Evolutionary conservation across 768 basidiomycete species (phyloP).

Genomic region (Termitomyces sp.): DNA sequence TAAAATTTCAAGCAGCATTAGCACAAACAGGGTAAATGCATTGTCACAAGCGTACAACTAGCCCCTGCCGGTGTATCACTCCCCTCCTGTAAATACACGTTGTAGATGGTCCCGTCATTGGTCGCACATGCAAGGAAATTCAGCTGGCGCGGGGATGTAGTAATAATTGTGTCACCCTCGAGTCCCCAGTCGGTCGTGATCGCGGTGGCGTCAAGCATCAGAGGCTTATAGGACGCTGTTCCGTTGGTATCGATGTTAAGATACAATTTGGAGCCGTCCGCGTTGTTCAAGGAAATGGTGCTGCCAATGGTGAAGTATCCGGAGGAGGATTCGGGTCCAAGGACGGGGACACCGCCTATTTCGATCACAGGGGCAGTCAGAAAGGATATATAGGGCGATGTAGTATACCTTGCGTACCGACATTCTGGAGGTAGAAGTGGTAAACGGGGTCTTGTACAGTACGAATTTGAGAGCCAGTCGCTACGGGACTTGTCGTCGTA

Average conservation of each 20-base stretch:
- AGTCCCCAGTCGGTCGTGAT: slow-evolving; percentile 53
- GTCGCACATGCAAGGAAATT: slow-evolving; percentile 54
- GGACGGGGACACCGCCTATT: slow-evolving; percentile 42
- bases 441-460: slow-evolving; percentile 49
- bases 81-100: slow-evolving; percentile 47
- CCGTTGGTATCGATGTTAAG: slow-evolving; percentile 43
- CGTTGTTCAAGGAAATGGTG: slow-evolving; percentile 41
- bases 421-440: slow-evolving; percentile 54
- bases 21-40: slow-evolving; percentile 44
- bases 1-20: slow-evolving; percentile 5
- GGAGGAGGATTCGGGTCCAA: slow-evolving; percentile 49
- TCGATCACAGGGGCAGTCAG: not conserved
- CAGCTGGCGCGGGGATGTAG: slow-evolving; percentile 44
- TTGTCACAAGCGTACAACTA: slow-evolving; percentile 34
- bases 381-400: not conserved
- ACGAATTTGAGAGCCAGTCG: slow-evolving; percentile 49
- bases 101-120: slow-evolving; percentile 35
- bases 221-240: slow-evolving; percentile 44
- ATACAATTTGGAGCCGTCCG: slow-evolving; percentile 40
- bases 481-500: slow-evolving; percentile 29
- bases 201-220: slow-evolving; percentile 42
- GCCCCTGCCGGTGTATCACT: slow-evolving; percentile 42
- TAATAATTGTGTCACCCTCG: slow-evolving; percentile 60
- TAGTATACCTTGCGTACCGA: slow-evolving; percentile 26
- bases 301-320: slow-evolving; percentile 48